phyloP scores from a whole-genome alignment of 495 filamentous ascomycete species.

The Oidiodendron maius region DNA sequence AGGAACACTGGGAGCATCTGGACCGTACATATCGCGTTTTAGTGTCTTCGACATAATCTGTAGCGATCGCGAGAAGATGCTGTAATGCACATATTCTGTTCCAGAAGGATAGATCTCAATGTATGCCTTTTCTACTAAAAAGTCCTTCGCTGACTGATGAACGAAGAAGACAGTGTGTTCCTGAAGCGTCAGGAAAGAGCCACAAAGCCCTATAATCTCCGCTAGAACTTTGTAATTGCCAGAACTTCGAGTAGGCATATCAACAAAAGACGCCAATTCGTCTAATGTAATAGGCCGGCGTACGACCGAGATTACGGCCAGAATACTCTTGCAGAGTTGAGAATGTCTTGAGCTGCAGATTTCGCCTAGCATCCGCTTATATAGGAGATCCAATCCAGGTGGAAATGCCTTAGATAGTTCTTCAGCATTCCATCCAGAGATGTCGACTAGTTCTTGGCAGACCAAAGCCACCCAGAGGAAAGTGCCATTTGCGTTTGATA shows the following conservation, averaged over 20 bases:
- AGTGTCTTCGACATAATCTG: slow-evolving; percentile 3
- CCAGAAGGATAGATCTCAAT: slow-evolving; percentile 21
- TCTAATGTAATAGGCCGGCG: slow-evolving; percentile 11
- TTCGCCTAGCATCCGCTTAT: slow-evolving; percentile 26
- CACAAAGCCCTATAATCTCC: slow-evolving; percentile 2
- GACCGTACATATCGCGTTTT: neutral
- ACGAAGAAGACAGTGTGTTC: slow-evolving; percentile 20
- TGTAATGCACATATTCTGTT: slow-evolving; percentile 12
- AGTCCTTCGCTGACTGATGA: too few relatives aligned
- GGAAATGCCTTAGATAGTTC: slow-evolving; percentile 18
- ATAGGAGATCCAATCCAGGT: slow-evolving; percentile 25
- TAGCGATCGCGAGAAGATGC: neutral
- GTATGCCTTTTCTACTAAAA: slow-evolving; percentile 18
- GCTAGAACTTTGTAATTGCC: neutral
- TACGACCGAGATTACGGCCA: slow-evolving; percentile 12
- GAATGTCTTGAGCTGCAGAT: slow-evolving; percentile 20
- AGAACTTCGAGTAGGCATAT: neutral
- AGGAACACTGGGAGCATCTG: neutral
- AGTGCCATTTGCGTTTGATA: neutral
- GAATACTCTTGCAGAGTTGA: slow-evolving; percentile 20
- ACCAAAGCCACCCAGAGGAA: too few relatives aligned
- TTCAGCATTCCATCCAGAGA: neutral
- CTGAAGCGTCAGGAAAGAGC: neutral
- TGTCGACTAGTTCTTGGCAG: slow-evolving; percentile 13
- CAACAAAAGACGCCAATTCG: slow-evolving; percentile 8